Conservation (phyloP, 225 moss, liverwort and hornwort species). For the Antitrichia curtipendula region DNA sequence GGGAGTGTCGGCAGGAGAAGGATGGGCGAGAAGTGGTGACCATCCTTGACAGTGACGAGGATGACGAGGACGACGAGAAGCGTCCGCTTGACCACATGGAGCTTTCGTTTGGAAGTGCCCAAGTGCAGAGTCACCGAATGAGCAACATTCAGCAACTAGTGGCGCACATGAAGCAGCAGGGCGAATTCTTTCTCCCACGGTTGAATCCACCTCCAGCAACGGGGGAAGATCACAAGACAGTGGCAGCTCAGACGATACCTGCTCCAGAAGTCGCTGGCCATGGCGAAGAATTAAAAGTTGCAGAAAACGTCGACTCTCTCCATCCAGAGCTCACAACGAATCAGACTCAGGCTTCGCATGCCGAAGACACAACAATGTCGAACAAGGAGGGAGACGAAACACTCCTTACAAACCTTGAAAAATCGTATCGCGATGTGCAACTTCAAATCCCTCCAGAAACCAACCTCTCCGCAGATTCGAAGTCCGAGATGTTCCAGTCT, state of each 20-base stretch:
- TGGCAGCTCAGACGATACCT: not conserved
- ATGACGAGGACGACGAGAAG: not conserved
- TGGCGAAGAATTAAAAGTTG: not conserved
- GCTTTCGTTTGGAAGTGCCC: constrained; percentile 18
- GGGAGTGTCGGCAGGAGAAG: constrained; percentile 4
- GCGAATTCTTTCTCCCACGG: not conserved
- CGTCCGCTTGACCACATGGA: not conserved
- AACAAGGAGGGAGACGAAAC: not conserved
- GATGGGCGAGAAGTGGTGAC: constrained; percentile 32
- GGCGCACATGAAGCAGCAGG: constrained; percentile 1
- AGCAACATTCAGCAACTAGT: not conserved
- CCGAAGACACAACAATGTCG: not conserved
- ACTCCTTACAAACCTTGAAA: not conserved
- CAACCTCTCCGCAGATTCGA: not conserved
- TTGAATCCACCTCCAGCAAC: not conserved
- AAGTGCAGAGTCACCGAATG: not conserved
- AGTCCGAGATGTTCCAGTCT: not conserved
- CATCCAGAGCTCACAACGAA: not conserved
- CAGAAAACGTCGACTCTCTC: not conserved
- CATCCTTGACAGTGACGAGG: constrained; percentile 35
- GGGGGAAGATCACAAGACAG: not conserved
- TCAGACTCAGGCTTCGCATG: not conserved
- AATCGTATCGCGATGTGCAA: not conserved
- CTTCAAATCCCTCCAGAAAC: not conserved
- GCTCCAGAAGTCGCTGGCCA: not conserved